These are phyloP conservation scores for Fusarium sp. DNA, from an alignment of 2,329 filamentous ascomycete species.

Conservation along the genomic window DNA sequence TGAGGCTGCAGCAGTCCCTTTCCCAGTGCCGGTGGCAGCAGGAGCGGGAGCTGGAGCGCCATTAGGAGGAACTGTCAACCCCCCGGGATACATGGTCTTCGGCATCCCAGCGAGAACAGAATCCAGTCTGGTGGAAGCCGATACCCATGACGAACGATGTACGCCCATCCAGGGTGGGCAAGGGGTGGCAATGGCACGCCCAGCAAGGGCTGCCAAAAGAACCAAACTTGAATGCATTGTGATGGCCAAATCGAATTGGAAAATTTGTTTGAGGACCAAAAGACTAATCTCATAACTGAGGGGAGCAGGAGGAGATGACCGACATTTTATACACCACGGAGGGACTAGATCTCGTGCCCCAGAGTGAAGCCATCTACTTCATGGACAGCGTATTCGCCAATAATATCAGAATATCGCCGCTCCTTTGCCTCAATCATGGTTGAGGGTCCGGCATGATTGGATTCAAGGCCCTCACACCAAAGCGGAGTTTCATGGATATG, in stretches of 20 bases:
- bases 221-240: conserved; percentile 17
- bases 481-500: background rate
- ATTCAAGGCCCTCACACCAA: background rate
- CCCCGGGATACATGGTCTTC: conserved; percentile 14
- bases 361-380: background rate
- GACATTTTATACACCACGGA: conserved; percentile 7
- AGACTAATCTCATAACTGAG: background rate
- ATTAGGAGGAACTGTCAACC: background rate
- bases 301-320: background rate
- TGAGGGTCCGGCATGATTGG: background rate
- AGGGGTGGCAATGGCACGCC: conserved; percentile 11
- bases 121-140: conserved; percentile 17
- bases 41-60: background rate
- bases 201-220: conserved; percentile 16
- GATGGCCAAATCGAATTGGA: background rate
- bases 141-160: background rate
- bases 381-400: background rate
- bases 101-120: conserved; percentile 1
- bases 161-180: background rate
- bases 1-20: background rate
- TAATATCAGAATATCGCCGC: background rate
- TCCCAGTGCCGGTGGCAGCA: background rate
- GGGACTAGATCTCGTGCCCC: background rate
- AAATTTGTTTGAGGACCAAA: background rate
- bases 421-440: background rate